Evolutionary conservation across 345 rosid genomes (phyloP).

Genomic region (Eucalyptus erythrocorys): DNA sequence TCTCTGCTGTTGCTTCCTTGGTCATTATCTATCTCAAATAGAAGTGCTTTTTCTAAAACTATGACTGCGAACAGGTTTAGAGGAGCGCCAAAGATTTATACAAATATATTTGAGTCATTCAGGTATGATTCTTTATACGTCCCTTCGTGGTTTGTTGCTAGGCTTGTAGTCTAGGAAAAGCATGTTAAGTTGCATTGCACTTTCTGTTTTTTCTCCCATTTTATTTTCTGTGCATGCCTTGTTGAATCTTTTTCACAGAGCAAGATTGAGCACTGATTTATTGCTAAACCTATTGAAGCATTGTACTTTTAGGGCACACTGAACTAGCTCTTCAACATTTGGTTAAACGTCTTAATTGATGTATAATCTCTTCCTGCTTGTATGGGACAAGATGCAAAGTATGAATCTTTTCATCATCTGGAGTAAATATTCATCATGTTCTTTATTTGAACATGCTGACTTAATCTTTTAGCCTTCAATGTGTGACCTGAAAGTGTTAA

Average conservation of each 20-base stretch:
- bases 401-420: not conserved
- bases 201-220: not conserved
- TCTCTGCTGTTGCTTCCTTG: not conserved
- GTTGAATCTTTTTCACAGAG: not conserved
- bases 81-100: conserved; percentile 58
- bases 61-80: conserved; percentile 32
- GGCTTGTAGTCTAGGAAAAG: not conserved
- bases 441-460: not conserved
- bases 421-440: not conserved
- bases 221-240: not conserved
- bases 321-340: not conserved
- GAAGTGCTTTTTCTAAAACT: not conserved
- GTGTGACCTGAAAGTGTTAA: not conserved
- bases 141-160: not conserved
- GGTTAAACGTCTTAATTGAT: not conserved
- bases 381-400: not conserved
- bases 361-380: not conserved
- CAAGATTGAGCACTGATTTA: not conserved
- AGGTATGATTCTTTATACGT: conserved; percentile 20
- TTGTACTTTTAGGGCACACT: not conserved
- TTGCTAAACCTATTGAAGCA: not conserved
- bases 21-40: not conserved
- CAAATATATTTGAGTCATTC: conserved; percentile 42
- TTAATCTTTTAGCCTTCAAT: not conserved
- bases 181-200: not conserved